Base-by-base conservation (phyloP, 2,329 filamentous ascomycete genomes). In the Pseudofabraea citricarpa region DNA sequence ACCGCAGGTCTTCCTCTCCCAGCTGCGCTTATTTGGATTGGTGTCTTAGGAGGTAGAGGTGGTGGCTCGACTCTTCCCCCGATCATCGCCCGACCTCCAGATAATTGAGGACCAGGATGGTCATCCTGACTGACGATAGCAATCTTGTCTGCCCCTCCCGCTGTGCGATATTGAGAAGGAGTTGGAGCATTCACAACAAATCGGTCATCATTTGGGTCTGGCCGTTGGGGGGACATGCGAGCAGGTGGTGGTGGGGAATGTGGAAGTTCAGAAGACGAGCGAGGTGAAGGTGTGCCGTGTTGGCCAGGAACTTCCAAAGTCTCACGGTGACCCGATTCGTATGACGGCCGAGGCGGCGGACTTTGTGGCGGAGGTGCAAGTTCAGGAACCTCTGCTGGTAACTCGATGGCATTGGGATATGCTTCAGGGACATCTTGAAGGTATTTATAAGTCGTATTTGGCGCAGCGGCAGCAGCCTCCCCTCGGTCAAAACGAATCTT, bases 41-140 rank as follows among this genome's bases (percentile, higher is more conserved):
- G 85, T 1, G 83, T 89, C 64, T 91, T 90, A 8, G 87, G 87
- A 13, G 87, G 87, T 26, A 89, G 60, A 0, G 86, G 85, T 5
- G 87, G 87, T 4, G 85, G 81, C 46, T 77, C 77, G 20, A 76
- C 51, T 36, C 54, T 48, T 15, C 59, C 39, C 55, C 50, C 8
- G 29, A n/a, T n/a, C 12, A 35, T 36, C 29, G 43, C 43, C 7
- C 44, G 38, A 21, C 35, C 35, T 44, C 36, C 35, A 31, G 43
- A 33, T 32, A 26, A 7, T 6, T 39, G 44, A 48, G 62, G 66
- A 44, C 67, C 67, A 0, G 79, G 74, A 39, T 73, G 69, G 51
- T 85, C 80, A 49, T 86, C 82, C 0, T 70, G 62, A 35, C 73
- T 71, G 44, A 73, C 70, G 43, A 87, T 78, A 15, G 79, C 75